Evolutionary conservation across 805 yeast genomes (phyloP), one percentile per base, ranked within the genome.

Genomic region (Candida broadrunensis): DNA sequence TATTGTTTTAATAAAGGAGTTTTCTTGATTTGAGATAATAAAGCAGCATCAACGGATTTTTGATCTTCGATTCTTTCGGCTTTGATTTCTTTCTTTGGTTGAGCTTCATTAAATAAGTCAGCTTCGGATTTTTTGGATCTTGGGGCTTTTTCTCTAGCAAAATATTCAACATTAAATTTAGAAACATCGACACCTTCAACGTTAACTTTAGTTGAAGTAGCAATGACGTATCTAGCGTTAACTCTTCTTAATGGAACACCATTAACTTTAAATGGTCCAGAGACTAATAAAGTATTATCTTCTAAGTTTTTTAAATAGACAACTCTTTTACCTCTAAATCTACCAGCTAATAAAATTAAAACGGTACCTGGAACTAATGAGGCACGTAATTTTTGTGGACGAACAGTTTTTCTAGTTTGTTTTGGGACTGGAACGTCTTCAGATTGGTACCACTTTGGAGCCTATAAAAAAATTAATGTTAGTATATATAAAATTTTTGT

Each of bases 191-290:
- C 88, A 55, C 83, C 73, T 44, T 80, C 78, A 56, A 91, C 84
- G 55, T 81, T 73, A 63, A 93, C 86, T 72, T 80, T 75, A 75
- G 99, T 93, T 58, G 97, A 88, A 67, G 99, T 91, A 65, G 97
- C 98, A 77, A 91, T 91, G 61, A 93, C 99, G 78, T 91, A 93
- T 75, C 96, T 88, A 61, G 97, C 84, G 74, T 91, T 93, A 61
- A 91, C 98, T 82, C 97, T 88, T 85, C 98, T 89, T 73, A 91
- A 81, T 72, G 99, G 98, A 59, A 91, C 99, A 80, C 99, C 99
- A 79, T 91, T 91, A 65, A 91, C 88, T 83, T 93, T 91, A 96
- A 91, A 93, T 65, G 99, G 99, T 72, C 99, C 99, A 49, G 97
- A 77, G 52, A 91, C 96, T 68, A 91, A 85, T 64, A 91, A 79